Conservation (phyloP, 768 basidiomycete genomes). For the Leccinum subgranulosum region DNA sequence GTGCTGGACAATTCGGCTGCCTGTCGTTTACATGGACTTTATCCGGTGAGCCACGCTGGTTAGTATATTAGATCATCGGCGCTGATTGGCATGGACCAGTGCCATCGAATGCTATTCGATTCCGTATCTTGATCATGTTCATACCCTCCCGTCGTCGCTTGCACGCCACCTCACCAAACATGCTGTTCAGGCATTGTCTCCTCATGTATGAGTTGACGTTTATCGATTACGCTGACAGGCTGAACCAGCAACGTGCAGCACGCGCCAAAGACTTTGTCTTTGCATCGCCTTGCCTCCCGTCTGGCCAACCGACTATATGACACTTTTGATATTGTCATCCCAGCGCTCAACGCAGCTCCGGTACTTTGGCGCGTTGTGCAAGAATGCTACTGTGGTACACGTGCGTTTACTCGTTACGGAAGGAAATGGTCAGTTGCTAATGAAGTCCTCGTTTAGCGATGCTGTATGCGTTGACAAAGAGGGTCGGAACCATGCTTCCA, state of each 20-base stretch:
- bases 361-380: constrained; percentile 72
- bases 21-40: constrained; percentile 73
- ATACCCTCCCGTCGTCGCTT: constrained; percentile 59
- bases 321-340: constrained; percentile 57
- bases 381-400: constrained; percentile 64
- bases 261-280: constrained; percentile 51
- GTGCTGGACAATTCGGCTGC: constrained; percentile 78
- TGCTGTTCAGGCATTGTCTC: constrained; percentile 62
- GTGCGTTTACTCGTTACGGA: constrained; percentile 46
- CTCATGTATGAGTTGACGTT: constrained; percentile 44
- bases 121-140: constrained; percentile 75
- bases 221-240: constrained; percentile 3
- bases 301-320: constrained; percentile 56
- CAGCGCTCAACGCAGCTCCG: constrained; percentile 73
- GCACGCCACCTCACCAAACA: constrained; percentile 71
- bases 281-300: constrained; percentile 62
- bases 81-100: constrained; percentile 37
- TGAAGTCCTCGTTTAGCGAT: constrained; percentile 38
- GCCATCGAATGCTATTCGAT: constrained; percentile 71
- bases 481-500: constrained; percentile 50
- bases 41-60: constrained; percentile 48
- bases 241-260: constrained; percentile 42
- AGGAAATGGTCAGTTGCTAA: neutral
- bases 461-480: constrained; percentile 63
- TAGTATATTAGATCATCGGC: neutral